A percentile compares a stretch with the other conserved stretches of the same genome.
These are phyloP conservation scores for Starmerella tilneyi DNA, from an alignment of 805 yeast genomes.

Conservation along the genomic window DNA sequence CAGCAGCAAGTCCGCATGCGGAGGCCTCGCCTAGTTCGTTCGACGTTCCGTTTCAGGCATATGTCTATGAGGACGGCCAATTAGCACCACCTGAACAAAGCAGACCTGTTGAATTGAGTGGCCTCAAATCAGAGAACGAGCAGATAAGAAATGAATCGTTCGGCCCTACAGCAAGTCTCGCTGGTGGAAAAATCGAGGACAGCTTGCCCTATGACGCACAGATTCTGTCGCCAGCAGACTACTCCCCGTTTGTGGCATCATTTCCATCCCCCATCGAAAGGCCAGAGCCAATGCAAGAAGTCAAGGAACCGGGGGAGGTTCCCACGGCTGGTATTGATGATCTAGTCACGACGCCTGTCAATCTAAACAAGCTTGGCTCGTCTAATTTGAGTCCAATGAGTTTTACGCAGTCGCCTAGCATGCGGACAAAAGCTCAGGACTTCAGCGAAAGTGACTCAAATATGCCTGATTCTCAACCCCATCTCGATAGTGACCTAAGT, in stretches of 20 bases:
- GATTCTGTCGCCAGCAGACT: background rate
- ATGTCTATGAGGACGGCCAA: too few species aligned
- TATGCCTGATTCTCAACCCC: background rate
- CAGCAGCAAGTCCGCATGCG: too few species aligned
- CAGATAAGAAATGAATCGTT: too few species aligned
- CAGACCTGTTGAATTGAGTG: too few species aligned
- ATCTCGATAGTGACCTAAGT: constrained; percentile 20
- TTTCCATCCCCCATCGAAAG: background rate
- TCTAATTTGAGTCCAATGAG: background rate
- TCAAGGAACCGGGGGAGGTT: background rate
- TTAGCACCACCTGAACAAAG: too few species aligned
- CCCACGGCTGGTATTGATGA: constrained; percentile 3
- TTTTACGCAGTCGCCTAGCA: background rate
- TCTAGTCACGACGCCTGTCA: background rate
- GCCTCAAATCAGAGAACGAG: too few species aligned
- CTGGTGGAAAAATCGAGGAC: too few species aligned
- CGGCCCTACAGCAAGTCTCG: too few species aligned
- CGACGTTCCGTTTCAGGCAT: too few species aligned
- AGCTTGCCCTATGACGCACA: too few species aligned
- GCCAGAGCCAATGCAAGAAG: constrained; percentile 1
- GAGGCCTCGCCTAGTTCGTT: too few species aligned
- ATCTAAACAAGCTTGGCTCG: too few species aligned
- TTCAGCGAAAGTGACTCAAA: background rate
- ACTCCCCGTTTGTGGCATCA: constrained; percentile 8
- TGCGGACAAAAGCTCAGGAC: background rate